Conservation (phyloP, 805 yeast species). For the Wickerhamiella kurtzmanii region DNA sequence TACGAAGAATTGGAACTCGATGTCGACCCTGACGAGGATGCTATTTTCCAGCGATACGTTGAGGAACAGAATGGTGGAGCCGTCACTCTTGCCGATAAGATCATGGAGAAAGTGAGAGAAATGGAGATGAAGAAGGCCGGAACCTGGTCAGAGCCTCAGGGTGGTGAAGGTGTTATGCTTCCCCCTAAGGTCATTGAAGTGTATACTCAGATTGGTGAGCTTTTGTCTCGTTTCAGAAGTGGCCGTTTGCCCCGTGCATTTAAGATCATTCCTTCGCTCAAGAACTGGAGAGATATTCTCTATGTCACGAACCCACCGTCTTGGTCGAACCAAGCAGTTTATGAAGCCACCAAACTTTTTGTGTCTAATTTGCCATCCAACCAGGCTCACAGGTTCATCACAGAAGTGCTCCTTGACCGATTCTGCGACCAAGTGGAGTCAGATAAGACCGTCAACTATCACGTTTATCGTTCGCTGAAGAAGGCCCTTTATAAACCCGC, state of each 20-base stretch:
- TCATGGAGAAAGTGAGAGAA: slow-evolving; percentile 77
- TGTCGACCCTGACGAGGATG: slow-evolving; percentile 71
- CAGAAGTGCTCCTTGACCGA: slow-evolving; percentile 29
- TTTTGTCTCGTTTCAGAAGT: slow-evolving; percentile 77
- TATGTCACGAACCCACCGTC: slow-evolving; percentile 82
- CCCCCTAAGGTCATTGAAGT: slow-evolving; percentile 97
- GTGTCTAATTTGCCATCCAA: slow-evolving; percentile 78
- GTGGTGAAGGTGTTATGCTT: slow-evolving; percentile 55
- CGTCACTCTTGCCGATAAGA: slow-evolving; percentile 64
- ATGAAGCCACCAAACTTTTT: slow-evolving; percentile 88
- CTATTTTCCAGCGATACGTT: slow-evolving; percentile 60
- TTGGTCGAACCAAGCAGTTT: slow-evolving; percentile 93
- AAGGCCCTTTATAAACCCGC: slow-evolving; percentile 93
- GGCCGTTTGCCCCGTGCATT: slow-evolving; percentile 95
- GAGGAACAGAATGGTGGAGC: slow-evolving; percentile 21
- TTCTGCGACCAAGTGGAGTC: slow-evolving; percentile 29
- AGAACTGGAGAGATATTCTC: slow-evolving; percentile 90
- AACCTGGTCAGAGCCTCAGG: slow-evolving; percentile 14
- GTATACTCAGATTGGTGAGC: slow-evolving; percentile 79
- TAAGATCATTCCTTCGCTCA: slow-evolving; percentile 83
- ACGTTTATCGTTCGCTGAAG: slow-evolving; percentile 79
- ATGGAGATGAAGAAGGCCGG: slow-evolving; percentile 25
- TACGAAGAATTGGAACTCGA: slow-evolving; percentile 44
- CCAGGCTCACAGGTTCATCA: slow-evolving; percentile 78
- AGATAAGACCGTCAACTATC: slow-evolving; percentile 63